Conservation (phyloP, 345 rosid genomes). For the Capsella bursapastoris region DNA sequence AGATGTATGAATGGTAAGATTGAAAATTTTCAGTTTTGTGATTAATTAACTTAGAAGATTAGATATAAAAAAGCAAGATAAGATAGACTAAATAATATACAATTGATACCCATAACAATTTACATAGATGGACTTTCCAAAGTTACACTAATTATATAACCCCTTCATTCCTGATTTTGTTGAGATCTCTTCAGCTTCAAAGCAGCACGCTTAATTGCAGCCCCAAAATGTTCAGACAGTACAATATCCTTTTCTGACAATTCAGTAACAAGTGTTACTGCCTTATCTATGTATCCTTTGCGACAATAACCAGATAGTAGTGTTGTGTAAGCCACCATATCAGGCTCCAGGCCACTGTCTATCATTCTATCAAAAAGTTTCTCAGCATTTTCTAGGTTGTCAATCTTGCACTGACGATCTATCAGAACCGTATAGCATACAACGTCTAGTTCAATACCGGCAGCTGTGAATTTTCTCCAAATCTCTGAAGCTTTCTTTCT, state of each 20-base stretch:
- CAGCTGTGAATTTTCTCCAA: slow-evolving; percentile 49
- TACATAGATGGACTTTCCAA: background rate
- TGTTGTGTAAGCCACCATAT: slow-evolving; percentile 58
- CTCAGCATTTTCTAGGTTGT: slow-evolving; percentile 51
- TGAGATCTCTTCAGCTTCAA: slow-evolving; percentile 38
- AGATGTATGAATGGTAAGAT: too few species aligned
- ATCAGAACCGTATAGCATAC: slow-evolving; percentile 69
- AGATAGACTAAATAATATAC: too few species aligned
- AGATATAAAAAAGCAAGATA: too few species aligned
- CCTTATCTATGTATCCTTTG: slow-evolving; percentile 52
- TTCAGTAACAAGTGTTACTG: slow-evolving; percentile 49
- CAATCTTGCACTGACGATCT: slow-evolving; percentile 55
- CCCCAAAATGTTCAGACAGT: slow-evolving; percentile 36
- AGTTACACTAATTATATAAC: background rate
- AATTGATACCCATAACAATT: too few species aligned
- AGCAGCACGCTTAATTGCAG: slow-evolving; percentile 33
- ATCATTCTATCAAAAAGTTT: slow-evolving; percentile 54
- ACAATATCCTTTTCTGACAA: slow-evolving; percentile 48
- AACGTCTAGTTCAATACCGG: slow-evolving; percentile 55
- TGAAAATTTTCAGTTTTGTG: too few species aligned
- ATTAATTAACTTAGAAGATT: too few species aligned
- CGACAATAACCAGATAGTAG: slow-evolving; percentile 55
- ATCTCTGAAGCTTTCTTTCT: slow-evolving; percentile 40
- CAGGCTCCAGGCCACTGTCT: slow-evolving; percentile 64
- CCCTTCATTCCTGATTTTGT: slow-evolving; percentile 1